Evolutionary conservation across 805 yeast genomes (phyloP).

Genomic region (Monosporozyma aquatica): DNA sequence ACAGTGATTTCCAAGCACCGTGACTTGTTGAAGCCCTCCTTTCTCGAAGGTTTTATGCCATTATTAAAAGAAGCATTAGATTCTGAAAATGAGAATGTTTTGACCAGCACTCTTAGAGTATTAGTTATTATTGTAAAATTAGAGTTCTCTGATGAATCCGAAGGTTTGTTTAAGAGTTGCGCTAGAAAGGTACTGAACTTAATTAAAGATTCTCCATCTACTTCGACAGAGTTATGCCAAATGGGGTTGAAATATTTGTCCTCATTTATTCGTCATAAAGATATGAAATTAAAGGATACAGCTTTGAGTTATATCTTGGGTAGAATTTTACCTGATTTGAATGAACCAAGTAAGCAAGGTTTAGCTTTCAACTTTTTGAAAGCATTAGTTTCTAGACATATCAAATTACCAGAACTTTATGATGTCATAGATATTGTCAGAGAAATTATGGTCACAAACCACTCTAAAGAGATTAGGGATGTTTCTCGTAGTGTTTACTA

Average conservation of each 20-base stretch:
- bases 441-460: constrained; percentile 83
- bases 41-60: constrained; percentile 69
- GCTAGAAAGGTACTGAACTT: constrained; percentile 53
- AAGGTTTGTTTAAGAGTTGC: constrained; percentile 44
- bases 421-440: constrained; percentile 78
- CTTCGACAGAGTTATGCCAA: constrained; percentile 74
- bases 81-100: constrained; percentile 71
- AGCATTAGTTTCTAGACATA: constrained; percentile 63
- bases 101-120: constrained; percentile 56
- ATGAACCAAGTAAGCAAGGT: constrained; percentile 83
- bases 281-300: constrained; percentile 54
- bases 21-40: constrained; percentile 46
- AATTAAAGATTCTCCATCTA: constrained; percentile 66
- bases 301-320: constrained; percentile 67
- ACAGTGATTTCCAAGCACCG: constrained; percentile 59
- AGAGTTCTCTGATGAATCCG: constrained; percentile 45
- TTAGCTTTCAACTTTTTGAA: constrained; percentile 77
- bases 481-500: constrained; percentile 75
- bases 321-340: constrained; percentile 74
- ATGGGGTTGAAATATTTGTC: constrained; percentile 67
- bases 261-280: constrained; percentile 60
- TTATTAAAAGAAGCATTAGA: constrained; percentile 49
- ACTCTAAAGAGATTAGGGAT: constrained; percentile 70
- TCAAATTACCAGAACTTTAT: constrained; percentile 79
- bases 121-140: constrained; percentile 51